Base-by-base conservation (phyloP, 495 filamentous ascomycete genomes). In the Penicillium pancosmium region DNA sequence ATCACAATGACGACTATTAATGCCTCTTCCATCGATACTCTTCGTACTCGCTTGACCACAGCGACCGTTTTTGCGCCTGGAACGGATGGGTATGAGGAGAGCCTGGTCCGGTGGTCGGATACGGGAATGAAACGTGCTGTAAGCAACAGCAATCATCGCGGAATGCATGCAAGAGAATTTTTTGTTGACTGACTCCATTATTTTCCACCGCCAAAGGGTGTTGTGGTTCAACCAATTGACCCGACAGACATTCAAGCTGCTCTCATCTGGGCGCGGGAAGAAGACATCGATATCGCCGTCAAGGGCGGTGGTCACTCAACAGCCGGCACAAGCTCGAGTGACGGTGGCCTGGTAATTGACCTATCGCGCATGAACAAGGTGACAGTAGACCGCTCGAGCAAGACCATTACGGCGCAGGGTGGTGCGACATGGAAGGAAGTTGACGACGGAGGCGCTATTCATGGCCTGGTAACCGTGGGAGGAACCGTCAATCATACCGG, bases 401-500 rank as follows among this genome's bases (percentile, higher is more conserved):
- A 77, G 43, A 81, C 74, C 4, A 69, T 85, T 36, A 76, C 73
- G 0, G 81, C 72, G 1, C 73, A 83, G 60, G 85, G 84, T 31
- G 85, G 85, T 33, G 73, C 72, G 31, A 69, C 76, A 6, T 87
- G 82, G 84, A 70, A 71, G 38, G 81, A 86, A 53, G 81, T 88
- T 49, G 83, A 87, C 58, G 69, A 70, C 15, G 80, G 73, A 0
- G 78, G 78, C 15, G 77, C 67, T 13, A 63, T 75, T 43, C 68
- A 81, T 55, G 79, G 77, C 1, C 68, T 87, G 15, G 84, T 82
- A 10, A 78, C 77, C 11, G 84, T 87, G 5, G 85, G 83, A 5
- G 85, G 85, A 6, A 86, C 83, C 0, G 82, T 86, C 16, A 84
- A 84, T 60, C 77, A 84, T 55, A 84, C 80, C 21, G 84, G 85